Evolutionary conservation across 257 asterid species (phyloP).

Genomic region (Linaria vulgaris): DNA sequence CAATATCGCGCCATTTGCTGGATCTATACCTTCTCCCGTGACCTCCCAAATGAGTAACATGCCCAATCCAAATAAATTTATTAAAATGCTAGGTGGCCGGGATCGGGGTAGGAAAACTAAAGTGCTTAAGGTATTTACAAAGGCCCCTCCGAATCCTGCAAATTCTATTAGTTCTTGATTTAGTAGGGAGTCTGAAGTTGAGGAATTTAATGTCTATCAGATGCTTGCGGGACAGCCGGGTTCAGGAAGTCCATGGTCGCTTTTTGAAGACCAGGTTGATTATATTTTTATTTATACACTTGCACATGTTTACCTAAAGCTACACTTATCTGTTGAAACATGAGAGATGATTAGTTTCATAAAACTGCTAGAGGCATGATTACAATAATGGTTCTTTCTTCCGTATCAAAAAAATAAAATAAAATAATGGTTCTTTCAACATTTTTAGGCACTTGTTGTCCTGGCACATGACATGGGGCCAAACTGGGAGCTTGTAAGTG

Average conservation of each 20-base stretch:
- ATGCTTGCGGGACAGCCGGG: conserved; percentile 65
- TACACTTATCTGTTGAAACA: conserved; percentile 10
- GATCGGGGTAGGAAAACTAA: conserved; percentile 86
- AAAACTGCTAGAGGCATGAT: conserved; percentile 19
- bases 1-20: conserved; percentile 54
- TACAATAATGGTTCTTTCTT: conserved; percentile 10
- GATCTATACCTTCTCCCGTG: conserved; percentile 78
- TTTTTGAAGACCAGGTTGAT: conserved; percentile 88
- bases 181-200: conserved; percentile 23
- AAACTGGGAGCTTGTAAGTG: conserved; percentile 98
- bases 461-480: conserved; percentile 97
- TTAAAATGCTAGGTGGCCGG: conserved; percentile 74
- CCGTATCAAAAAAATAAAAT: too few relatives aligned
- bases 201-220: conserved; percentile 48
- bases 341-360: conserved; percentile 19
- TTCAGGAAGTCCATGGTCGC: conserved; percentile 81
- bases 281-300: conserved; percentile 19
- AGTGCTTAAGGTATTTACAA: conserved; percentile 61
- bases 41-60: conserved; percentile 89
- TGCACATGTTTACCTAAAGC: conserved; percentile 14
- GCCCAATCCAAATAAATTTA: conserved; percentile 70
- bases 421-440: conserved; percentile 8
- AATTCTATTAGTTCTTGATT: conserved; percentile 20
- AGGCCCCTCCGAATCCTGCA: conserved; percentile 1
- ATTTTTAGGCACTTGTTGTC: conserved; percentile 87